Base-by-base conservation (phyloP, 345 rosid genomes). In the Orychophragmus violaceus region DNA sequence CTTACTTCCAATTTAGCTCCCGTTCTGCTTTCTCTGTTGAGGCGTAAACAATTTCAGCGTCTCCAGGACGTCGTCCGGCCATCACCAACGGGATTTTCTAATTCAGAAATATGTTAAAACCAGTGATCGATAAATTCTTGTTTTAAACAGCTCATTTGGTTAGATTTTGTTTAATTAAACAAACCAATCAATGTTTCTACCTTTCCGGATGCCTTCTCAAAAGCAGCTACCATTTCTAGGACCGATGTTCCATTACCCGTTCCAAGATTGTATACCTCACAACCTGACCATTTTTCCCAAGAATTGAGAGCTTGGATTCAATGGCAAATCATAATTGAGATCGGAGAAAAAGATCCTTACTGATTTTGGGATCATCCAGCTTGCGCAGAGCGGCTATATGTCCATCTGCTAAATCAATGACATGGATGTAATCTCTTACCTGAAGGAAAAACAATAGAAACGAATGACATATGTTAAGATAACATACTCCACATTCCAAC, bases 361-460 rank as follows among this genome's bases (percentile, higher is more conserved):
- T 89, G 76, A 88, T 84, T 12, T 79, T 74, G 9, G 77, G 76
- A 74, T 83, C 86, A 42, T 79, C 79, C 36, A 94, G 85, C 77
- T 90, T 94, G 4, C 72, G 76, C 64, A 94, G 35, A 46, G 97
- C 99, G 30, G 99, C 96, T 73, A 88, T 88, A 64, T 94, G 99
- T 19, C 97, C 99, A 69, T 90, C 96, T 0, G 99, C 97, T 67
- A 90, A 79, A 77, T 94, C 99, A 29, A 88, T 71, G 39, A 94
- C 96, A 35, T 94, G 99, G 66, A 90, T 94, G 79, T 94, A 94
- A 77, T 94, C 99, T 27, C 99, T 95, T 2, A 90, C 96, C 99
- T 90, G 83, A 52, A 49, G 6, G 1, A 9, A 16, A 8, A 56
- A 25, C 5, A 17, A 13, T n/a, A 18, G 0, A 8, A 0, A 3